Evolutionary conservation across 305 asterid genomes (phyloP).

Genomic region (Plantago coronopus): DNA sequence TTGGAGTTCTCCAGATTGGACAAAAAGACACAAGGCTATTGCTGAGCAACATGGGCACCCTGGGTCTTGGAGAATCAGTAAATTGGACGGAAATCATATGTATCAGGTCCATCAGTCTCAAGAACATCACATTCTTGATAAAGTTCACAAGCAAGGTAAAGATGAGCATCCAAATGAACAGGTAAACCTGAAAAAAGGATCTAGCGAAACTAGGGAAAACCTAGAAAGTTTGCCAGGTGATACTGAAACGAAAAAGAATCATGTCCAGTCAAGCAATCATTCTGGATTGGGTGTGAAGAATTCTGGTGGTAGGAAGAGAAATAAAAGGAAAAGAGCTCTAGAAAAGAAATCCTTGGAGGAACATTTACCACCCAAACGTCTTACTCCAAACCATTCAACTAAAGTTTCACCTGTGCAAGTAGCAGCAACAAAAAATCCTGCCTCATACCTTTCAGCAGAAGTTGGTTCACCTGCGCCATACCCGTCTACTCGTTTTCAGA

Average conservation of each 20-base stretch:
- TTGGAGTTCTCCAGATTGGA: constrained; percentile 79
- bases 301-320: constrained; percentile 26
- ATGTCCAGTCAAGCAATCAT: constrained; percentile 19
- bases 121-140: constrained; percentile 15
- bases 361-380: constrained; percentile 18
- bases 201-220: constrained; percentile 14
- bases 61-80: constrained; percentile 17
- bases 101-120: constrained; percentile 18
- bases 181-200: constrained; percentile 21
- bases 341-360: constrained; percentile 13
- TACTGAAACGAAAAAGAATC: constrained; percentile 22
- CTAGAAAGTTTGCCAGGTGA: constrained; percentile 21
- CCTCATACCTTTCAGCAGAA: constrained; percentile 20
- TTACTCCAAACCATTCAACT: constrained; percentile 2
- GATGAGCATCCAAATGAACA: constrained; percentile 19
- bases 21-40: constrained; percentile 55
- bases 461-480: constrained; percentile 15
- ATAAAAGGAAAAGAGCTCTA: constrained; percentile 22
- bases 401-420: constrained; percentile 10
- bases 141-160: constrained; percentile 22
- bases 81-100: constrained; percentile 24
- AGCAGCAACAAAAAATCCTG: neutral
- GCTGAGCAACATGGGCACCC: constrained; percentile 59
- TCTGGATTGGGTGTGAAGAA: constrained; percentile 19
- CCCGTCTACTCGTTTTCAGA: constrained; percentile 24